phyloP scores from a whole-genome alignment of 768 basidiomycete genomes.

The Rhodotorula graminis region DNA sequence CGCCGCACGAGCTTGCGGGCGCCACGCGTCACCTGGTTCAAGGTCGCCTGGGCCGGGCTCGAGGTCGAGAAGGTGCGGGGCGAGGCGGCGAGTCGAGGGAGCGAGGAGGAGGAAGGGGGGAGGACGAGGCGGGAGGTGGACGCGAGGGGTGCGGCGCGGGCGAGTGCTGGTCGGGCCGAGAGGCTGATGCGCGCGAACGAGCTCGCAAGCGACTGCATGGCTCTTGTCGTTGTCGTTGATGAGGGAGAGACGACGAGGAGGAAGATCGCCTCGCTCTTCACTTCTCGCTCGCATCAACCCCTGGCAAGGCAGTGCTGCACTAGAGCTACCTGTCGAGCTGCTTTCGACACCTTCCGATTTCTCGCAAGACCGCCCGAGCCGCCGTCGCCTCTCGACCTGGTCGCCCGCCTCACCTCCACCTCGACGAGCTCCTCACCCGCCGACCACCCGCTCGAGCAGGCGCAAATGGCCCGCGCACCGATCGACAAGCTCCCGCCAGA shows the following conservation, averaged over 20 bases:
- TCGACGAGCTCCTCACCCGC: too few relatives aligned
- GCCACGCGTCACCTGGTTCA: conserved; percentile 81
- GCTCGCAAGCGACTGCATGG: not conserved
- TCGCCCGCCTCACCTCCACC: too few relatives aligned
- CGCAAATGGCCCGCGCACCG: not conserved
- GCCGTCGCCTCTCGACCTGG: too few relatives aligned
- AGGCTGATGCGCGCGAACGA: not conserved
- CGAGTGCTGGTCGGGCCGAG: not conserved
- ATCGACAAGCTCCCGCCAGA: conserved; percentile 16
- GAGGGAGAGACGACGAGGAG: not conserved
- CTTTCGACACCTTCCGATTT: too few relatives aligned
- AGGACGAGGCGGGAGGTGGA: not conserved
- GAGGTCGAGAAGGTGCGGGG: conserved; percentile 35
- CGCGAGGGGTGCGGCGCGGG: conserved; percentile 6
- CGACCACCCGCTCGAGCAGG: too few relatives aligned
- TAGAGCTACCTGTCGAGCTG: too few relatives aligned
- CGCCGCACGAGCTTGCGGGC: conserved; percentile 57
- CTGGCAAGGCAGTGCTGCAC: too few relatives aligned
- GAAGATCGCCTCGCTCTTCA: not conserved
- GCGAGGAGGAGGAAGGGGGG: not conserved
- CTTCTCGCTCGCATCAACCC: too few relatives aligned
- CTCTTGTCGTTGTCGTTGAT: not conserved
- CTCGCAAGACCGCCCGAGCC: too few relatives aligned
- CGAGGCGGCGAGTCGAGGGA: not conserved
- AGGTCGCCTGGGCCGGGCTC: conserved; percentile 53